Evolutionary conservation across 2,329 filamentous ascomycete species (phyloP).

Genomic region (Arthrobotrys musiformis): DNA sequence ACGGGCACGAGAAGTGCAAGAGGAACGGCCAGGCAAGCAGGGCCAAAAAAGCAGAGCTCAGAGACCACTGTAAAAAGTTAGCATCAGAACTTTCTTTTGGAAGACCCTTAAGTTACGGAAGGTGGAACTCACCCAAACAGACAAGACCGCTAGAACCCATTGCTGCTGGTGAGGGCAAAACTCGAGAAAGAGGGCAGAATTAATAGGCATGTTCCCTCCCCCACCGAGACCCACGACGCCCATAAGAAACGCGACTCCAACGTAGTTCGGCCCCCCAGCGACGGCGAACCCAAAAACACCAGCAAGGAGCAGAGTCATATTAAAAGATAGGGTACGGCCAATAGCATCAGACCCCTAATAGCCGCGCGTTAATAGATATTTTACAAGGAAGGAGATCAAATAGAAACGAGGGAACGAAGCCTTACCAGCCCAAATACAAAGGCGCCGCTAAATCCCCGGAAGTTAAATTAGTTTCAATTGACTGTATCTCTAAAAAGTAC

Average conservation of each 20-base stretch:
- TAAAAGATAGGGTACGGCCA: constrained; percentile 79
- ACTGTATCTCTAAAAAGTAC: not conserved
- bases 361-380: constrained; percentile 60
- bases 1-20: constrained; percentile 64
- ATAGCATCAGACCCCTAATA: constrained; percentile 82
- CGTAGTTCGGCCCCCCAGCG: constrained; percentile 76
- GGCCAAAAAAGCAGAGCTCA: constrained; percentile 80
- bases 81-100: not conserved
- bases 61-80: constrained; percentile 75
- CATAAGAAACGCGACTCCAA: constrained; percentile 74
- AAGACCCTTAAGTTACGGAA: not conserved
- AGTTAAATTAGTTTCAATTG: not conserved
- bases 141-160: constrained; percentile 70
- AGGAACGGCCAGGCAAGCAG: constrained; percentile 68
- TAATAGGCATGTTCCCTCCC: constrained; percentile 68
- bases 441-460: constrained; percentile 31
- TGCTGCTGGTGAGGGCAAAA: constrained; percentile 71
- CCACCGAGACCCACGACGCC: constrained; percentile 77
- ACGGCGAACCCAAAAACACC: constrained; percentile 77
- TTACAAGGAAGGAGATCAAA: not conserved
- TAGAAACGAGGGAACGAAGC: not conserved
- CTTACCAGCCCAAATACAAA: constrained; percentile 50
- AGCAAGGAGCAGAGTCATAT: constrained; percentile 78
- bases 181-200: constrained; percentile 72
- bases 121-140: constrained; percentile 32